Evolutionary conservation across 352 stramenopile genomes (phyloP), one percentile per base, ranked within the genome.

Genomic region (Globisporangium splendens): DNA sequence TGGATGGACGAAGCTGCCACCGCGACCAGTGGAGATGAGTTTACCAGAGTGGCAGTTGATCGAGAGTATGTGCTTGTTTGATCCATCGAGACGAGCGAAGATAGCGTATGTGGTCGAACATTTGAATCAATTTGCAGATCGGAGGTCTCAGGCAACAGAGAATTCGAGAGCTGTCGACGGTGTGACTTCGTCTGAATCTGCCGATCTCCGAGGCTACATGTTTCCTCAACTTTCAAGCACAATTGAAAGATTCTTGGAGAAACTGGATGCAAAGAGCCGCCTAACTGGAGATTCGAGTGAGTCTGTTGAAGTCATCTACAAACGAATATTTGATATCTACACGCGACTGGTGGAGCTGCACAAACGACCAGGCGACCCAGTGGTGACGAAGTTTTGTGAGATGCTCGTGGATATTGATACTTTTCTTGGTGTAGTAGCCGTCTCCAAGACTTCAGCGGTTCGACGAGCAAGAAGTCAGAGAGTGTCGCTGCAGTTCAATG

Each of bases 31-130:
- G 5, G 12, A 21, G 2, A 33, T 62, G 47, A 22, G 38, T 2
- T 11, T 8, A 2, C 2, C 12, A 12, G 49, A 64, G 15, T 64
- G 50, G 50, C 50, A 17, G 5, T 18, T 59, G 4, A 17, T 64
- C 10, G 18, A 64, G 46, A 31, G 22, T 17, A 64, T 64, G 58
- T 59, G 50, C 43, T 47, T 46, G 31, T 10, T 24, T 10, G n/a
- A 59, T 14, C 42, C 58, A 14, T 18, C 13, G 15, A 28, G 49
- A 38, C 33, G 58, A 13, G 17, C 21, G 31, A 54, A 46, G 31
- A 59, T 59, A 1, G 52, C 35, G 13, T 28, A 21, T 8, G 50
- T 64, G 7, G 13, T 64, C 4, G 50, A 55, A 21, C 21, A 42
- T n/a, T 17, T 64, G 3, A 54, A 54, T 3, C 4, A 38, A 1